Conservation (phyloP, 257 asterid species). For the Plantago major region DNA sequence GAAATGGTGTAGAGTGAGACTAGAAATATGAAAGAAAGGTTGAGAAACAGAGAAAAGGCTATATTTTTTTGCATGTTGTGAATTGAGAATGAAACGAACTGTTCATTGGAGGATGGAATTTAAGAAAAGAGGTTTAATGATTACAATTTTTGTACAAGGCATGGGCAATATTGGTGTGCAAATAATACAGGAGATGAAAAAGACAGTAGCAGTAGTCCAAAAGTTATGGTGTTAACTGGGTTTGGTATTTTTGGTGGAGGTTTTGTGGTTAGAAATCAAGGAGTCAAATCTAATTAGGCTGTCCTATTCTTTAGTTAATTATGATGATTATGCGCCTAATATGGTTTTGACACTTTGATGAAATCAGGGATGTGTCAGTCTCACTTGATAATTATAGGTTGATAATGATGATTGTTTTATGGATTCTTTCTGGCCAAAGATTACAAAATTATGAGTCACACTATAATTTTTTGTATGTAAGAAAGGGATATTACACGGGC, state of each 20-base stretch:
- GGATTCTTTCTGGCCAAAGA: background rate
- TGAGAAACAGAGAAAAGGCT: constrained; percentile 33
- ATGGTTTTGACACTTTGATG: background rate
- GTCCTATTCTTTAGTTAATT: constrained; percentile 4
- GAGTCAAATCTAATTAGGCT: constrained; percentile 37
- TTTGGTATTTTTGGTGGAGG: constrained; percentile 39
- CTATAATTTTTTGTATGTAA: no score
- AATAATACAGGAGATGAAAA: no score
- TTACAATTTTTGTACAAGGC: no score
- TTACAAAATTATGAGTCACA: background rate
- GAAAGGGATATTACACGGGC: no score
- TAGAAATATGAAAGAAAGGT: constrained; percentile 38
- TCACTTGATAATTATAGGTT: no score
- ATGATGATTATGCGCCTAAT: background rate
- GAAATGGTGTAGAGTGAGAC: constrained; percentile 31
- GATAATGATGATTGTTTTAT: background rate
- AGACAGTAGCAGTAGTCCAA: background rate
- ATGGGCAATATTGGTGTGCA: no score
- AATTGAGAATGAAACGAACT: constrained; percentile 8
- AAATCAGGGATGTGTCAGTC: background rate
- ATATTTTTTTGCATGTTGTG: constrained; percentile 12
- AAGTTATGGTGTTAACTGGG: constrained; percentile 30
- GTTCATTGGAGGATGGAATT: no score
- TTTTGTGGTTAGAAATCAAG: constrained; percentile 29
- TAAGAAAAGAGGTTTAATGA: no score